These are phyloP conservation scores for Kwoniella bestiolae DNA, from an alignment of 768 basidiomycete species.

Conservation along the genomic window DNA sequence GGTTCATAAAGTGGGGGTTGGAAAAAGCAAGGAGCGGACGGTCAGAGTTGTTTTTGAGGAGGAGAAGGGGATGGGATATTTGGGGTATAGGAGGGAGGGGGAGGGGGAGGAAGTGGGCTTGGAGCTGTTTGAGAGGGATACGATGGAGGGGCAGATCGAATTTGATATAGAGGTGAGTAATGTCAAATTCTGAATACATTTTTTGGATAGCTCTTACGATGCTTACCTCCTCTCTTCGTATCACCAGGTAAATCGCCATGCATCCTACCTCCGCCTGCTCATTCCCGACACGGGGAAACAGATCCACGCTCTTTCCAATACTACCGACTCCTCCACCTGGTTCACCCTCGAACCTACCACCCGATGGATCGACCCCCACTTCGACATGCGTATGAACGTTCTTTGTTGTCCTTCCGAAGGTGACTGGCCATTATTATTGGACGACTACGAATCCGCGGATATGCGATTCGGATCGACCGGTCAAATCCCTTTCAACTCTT, in stretches of 20 bases:
- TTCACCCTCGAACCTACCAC: slow-evolving; percentile 33
- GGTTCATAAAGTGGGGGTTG: slow-evolving; percentile 20
- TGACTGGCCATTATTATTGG: slow-evolving; percentile 54
- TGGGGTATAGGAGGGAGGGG: slow-evolving; percentile 20
- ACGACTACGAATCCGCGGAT: slow-evolving; percentile 55
- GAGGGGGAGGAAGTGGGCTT: slow-evolving; percentile 21
- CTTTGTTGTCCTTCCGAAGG: slow-evolving; percentile 52
- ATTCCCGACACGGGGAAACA: slow-evolving; percentile 43
- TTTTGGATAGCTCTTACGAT: too few relatives aligned
- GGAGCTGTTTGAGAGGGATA: slow-evolving; percentile 32
- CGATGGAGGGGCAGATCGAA: slow-evolving; percentile 29
- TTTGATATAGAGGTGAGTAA: slow-evolving; percentile 52
- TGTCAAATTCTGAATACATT: too few relatives aligned
- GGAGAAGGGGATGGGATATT: slow-evolving; percentile 40
- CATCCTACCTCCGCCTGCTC: slow-evolving; percentile 42
- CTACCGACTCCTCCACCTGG: slow-evolving; percentile 30
- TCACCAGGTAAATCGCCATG: slow-evolving; percentile 40
- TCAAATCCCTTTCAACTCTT: slow-evolving; percentile 54
- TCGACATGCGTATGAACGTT: slow-evolving; percentile 53
- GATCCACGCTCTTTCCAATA: slow-evolving; percentile 37
- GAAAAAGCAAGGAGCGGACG: slow-evolving; percentile 24
- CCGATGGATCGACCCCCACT: slow-evolving; percentile 28
- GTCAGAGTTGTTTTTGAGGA: slow-evolving; percentile 41
- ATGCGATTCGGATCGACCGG: slow-evolving; percentile 49
- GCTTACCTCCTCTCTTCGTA: too few relatives aligned